Percentiles rank a stretch among this genome's conserved stretches.
Conservation (phyloP, 495 filamentous ascomycete genomes). For the Aspergillus cristatus region DNA sequence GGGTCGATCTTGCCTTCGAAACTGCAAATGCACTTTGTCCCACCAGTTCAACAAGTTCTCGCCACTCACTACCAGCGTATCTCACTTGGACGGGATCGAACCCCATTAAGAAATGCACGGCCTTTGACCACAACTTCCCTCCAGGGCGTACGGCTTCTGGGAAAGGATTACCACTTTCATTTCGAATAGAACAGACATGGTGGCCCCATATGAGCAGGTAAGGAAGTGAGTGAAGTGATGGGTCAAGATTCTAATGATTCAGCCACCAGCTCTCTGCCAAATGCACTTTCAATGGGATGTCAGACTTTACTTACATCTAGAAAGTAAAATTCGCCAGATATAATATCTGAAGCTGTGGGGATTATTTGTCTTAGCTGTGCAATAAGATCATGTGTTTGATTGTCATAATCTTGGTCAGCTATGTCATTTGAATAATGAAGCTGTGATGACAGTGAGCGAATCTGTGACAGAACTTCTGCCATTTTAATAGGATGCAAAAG, state of each 20-base stretch:
- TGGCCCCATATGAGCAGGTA: slow-evolving; percentile 32
- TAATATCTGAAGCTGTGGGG: slow-evolving; percentile 7
- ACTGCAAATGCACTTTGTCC: slow-evolving; percentile 27
- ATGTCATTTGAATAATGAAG: slow-evolving; percentile 3
- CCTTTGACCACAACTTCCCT: slow-evolving; percentile 37
- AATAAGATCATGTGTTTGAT: slow-evolving; percentile 13
- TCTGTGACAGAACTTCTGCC: slow-evolving; percentile 5
- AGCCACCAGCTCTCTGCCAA: too few species aligned
- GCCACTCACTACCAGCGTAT: slow-evolving; percentile 48
- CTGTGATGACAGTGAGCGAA: slow-evolving; percentile 9
- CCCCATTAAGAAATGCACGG: slow-evolving; percentile 35
- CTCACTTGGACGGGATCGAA: slow-evolving; percentile 53
- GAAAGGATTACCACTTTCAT: slow-evolving; percentile 9
- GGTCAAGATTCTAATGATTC: slow-evolving; percentile 27
- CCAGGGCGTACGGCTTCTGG: slow-evolving; percentile 22
- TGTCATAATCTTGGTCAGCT: slow-evolving; percentile 13
- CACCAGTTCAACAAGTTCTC: slow-evolving; percentile 40
- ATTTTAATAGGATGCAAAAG: too few species aligned
- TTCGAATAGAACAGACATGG: slow-evolving; percentile 22
- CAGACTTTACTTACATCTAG: slow-evolving; percentile 15
- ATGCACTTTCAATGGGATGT: too few species aligned
- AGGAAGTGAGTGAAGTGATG: slow-evolving; percentile 31
- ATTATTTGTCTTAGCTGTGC: slow-evolving; percentile 10
- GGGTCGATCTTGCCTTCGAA: slow-evolving; percentile 30
- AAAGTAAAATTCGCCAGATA: slow-evolving; percentile 7